Evolutionary conservation across 208 protist genomes (phyloP).

Genomic region (Crithidia thermophila): DNA sequence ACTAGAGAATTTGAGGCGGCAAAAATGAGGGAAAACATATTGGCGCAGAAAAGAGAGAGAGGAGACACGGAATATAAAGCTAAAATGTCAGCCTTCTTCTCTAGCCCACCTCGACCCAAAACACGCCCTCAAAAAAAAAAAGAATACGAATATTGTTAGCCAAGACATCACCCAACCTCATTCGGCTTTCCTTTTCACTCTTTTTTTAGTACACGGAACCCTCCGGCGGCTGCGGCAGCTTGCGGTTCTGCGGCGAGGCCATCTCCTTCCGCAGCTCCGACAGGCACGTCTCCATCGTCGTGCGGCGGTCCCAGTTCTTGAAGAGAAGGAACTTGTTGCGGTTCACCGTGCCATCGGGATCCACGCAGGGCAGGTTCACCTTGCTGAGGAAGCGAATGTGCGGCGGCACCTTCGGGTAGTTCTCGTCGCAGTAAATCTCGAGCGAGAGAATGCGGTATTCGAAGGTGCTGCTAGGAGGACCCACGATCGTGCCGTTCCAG

Average conservation of each 20-base stretch:
- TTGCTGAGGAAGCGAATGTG: conserved; percentile 84
- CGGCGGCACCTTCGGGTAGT: conserved; percentile 87
- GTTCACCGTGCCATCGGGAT: conserved; percentile 79
- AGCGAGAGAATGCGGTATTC: conserved; percentile 90
- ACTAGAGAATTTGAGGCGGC: no score
- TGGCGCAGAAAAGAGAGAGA: neutral
- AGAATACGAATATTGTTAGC: neutral
- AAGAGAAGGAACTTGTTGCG: conserved; percentile 72
- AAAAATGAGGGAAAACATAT: neutral
- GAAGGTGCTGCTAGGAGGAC: conserved; percentile 85
- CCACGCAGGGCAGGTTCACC: conserved; percentile 89
- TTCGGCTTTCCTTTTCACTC: neutral
- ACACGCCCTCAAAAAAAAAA: neutral
- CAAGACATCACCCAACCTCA: neutral
- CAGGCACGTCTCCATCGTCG: conserved; percentile 91
- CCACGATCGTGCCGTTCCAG: conserved; percentile 93
- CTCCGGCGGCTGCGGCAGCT: conserved; percentile 86
- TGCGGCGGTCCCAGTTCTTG: conserved; percentile 75
- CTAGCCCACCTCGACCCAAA: no score
- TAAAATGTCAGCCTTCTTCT: no score
- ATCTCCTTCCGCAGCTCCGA: conserved; percentile 88
- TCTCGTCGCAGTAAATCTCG: conserved; percentile 90
- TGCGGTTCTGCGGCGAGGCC: conserved; percentile 76
- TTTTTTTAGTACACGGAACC: conserved; percentile 56
- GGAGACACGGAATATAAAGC: neutral